Base-by-base conservation (phyloP, 2,329 filamentous ascomycete genomes). In the Neurospora sp. region DNA sequence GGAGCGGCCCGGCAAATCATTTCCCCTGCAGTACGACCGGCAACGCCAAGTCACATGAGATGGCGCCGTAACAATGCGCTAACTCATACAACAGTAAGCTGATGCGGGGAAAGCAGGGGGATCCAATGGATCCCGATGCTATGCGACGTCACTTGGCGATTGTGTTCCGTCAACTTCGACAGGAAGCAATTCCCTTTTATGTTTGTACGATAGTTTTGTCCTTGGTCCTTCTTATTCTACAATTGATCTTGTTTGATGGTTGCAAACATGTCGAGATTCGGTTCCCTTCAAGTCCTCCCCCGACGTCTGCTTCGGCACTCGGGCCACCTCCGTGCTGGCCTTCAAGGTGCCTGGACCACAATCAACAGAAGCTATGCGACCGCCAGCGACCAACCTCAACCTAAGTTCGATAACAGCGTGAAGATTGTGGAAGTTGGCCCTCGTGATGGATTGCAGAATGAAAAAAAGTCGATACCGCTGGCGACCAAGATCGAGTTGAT, bases 391-490 rank as follows among this genome's bases (percentile, higher is more conserved):
- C 42, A 52, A 33, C 13, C 70, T 66, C 71, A 70, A 33, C 71
- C 76, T 23, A 71, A 75, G 23, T 74, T 73, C 71, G 81, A 83
- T 77, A 84, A 82, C 76, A 78, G 76, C 71, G 84, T 89, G 72
- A 85, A 84, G 80, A 89, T 96, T 46, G 90, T 96, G 72, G 93
- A 96, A 82, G 93, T 96, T 72, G 92, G 92, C 9, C 92, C 93
- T 40, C 86, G 93, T 73, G 93, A 96, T 82, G 93, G 93, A n/a
- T 81, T 96, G 68, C 93, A 97, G 78, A 96, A 96, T 77, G 91
- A 96, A 82, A 91, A 91, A 81, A 87, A 83, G 73, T 84, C 84
- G 38, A 90, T 96, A 73, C 83, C 91, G 0, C 82, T 92, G 11
- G 83, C 85, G 7, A 93, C 89, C 2, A 96, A 96, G 80, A 86